Evolutionary conservation across 2,329 filamentous ascomycete genomes (phyloP).

Genomic region (Phaeophleospora eucalypticola): DNA sequence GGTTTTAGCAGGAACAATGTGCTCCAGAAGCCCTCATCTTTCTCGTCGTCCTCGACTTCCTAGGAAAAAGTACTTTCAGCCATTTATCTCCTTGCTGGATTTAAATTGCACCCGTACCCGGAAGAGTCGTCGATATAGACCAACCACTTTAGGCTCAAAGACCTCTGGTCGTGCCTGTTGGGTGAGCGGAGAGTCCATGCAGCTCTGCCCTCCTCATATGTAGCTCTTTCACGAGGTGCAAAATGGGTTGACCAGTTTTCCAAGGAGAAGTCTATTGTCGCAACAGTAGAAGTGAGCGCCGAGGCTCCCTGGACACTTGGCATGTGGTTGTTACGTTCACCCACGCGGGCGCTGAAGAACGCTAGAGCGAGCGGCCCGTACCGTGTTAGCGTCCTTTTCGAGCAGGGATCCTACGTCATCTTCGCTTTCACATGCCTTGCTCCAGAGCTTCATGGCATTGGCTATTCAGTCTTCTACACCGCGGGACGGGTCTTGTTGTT

Average conservation of each 20-base stretch:
- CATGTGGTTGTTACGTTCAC: not conserved
- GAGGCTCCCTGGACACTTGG: not conserved
- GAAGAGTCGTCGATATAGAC: constrained; percentile 83
- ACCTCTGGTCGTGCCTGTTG: constrained; percentile 85
- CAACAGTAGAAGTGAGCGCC: not conserved
- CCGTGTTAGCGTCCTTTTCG: too few relatives aligned
- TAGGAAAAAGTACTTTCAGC: constrained; percentile 17
- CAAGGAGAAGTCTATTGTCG: too few relatives aligned
- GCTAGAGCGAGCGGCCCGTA: too few relatives aligned
- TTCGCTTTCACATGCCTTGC: not conserved
- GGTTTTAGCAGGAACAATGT: constrained; percentile 91
- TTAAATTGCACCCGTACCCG: constrained; percentile 38
- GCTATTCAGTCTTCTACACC: too few relatives aligned
- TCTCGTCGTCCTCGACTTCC: constrained; percentile 63
- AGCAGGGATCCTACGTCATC: not conserved
- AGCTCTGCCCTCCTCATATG: too few relatives aligned
- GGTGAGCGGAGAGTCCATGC: constrained; percentile 69
- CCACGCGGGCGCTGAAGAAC: too few relatives aligned
- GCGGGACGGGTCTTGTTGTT: too few relatives aligned
- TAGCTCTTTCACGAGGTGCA: too few relatives aligned
- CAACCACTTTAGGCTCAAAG: constrained; percentile 90
- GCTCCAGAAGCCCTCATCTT: constrained; percentile 87
- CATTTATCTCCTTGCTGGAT: not conserved
- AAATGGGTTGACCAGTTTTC: too few relatives aligned
- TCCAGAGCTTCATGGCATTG: too few relatives aligned